Evolutionary conservation across 352 stramenopile genomes (phyloP), one percentile per base, ranked within the genome.

Genomic region (Globisporangium canariense): DNA sequence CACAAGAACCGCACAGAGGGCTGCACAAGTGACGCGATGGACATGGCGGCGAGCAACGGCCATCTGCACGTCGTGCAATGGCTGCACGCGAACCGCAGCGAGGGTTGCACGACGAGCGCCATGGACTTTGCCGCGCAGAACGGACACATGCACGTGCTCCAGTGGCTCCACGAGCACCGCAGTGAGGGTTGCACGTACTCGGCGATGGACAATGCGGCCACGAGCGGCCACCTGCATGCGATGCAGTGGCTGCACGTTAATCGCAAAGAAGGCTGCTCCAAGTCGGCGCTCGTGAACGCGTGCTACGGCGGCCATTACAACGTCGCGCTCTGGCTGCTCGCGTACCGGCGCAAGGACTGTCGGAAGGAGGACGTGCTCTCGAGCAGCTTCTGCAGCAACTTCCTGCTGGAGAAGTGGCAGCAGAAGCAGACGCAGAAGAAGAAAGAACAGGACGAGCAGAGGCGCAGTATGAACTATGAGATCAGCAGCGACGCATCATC

Each of bases 231-330:
- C 28, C 4, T 66, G 18, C 53, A 62, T 2, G 66, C 84, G 2
- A 76, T 79, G n/a, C 68, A 77, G 60, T 86, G 76, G 71, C 72
- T 92, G 32, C 76, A 90, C 43, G 41, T 34, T 14, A 41, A 92
- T 51, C 69, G 86, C 5, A 10, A 43, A 0, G 86, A 93, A 73
- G 81, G 82, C 16, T 92, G 86, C 65, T 89, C 73, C n/a, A 75
- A 76, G 53, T 90, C 81, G 38, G 86, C 84, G 9, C 64, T 94
- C 18, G 62, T 80, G 9, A 91, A 90, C 60, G 86, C 83, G 5
- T 75, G 84, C 14, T 69, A 78, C 49, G 67, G 75, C 2, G 76
- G 78, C 28, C 82, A 91, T 43, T 65, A 73, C 9, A 51, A 88
- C 2, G 63, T 91, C 9, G 75, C 80, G n/a, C 61, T 70, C 63